Base-by-base conservation (phyloP, 306 rosid species). In the Quercus engelmannii region DNA sequence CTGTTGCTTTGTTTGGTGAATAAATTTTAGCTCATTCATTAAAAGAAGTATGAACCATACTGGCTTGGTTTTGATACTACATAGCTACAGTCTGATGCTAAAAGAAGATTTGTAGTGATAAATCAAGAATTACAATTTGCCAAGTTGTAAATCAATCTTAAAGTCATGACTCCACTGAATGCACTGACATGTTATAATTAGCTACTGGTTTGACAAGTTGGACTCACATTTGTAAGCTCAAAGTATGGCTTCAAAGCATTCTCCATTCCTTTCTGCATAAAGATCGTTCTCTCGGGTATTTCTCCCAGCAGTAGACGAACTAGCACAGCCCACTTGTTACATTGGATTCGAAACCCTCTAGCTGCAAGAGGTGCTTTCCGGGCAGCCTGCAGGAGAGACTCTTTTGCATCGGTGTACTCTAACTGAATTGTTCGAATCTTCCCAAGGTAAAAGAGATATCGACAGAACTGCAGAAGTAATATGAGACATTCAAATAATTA, bases 341-440 rank as follows among this genome's bases (percentile, higher is more conserved):
- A 95, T 80, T 95, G 99, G 76, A 95, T 88, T 74, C 98, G 92
- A 83, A 95, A 93, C 35, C 99, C 98, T 25, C 90, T 94, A 18
- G 99, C 99, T 19, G 99, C 95, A 76, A 89, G 80, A 12, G 99
- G 98, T 69, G 99, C 99, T 78, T 95, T 95, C 81, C 99, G 83
- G 61, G 99, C 98, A 74, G 99, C 99, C 78, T 95, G 99, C 55
- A 95, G 93, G 43, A 95, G 98, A 75, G 98, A 92, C 82, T 91
- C 99, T 86, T 93, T 95, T 51, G 99, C 98, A 87, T 95, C 99
- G 11, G 99, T 95, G 73, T 95, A 95, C 89, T 95, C 99, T 91
- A 95, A 76, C 81, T 95, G 99, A 71, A 95, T 95, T 2, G 99
- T 95, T 58, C 99, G 89, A 76, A 95, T 95, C 87, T 95, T 95